phyloP scores from a whole-genome alignment of 371 early-diverging fungal genomes.

The Mortierella sp. region DNA sequence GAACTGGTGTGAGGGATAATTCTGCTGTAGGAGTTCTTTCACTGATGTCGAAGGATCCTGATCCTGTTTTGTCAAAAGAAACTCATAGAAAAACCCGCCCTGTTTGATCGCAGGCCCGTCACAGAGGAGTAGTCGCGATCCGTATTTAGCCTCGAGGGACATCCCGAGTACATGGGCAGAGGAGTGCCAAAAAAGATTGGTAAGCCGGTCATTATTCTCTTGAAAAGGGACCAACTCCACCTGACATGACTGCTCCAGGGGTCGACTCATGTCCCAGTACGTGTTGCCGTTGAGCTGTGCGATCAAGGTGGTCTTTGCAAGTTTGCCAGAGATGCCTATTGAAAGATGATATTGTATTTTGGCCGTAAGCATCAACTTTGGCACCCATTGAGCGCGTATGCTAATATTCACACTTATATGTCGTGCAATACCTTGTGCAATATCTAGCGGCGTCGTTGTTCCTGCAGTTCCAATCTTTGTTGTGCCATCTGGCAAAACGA shows the following conservation, averaged over 20 bases:
- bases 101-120: conserved; percentile 65
- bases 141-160: conserved; percentile 86
- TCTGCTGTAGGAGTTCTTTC: conserved; percentile 24
- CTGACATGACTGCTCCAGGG: conserved; percentile 83
- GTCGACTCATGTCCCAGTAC: conserved; percentile 93
- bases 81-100: conserved; percentile 58
- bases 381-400: no score
- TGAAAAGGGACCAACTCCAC: conserved; percentile 94
- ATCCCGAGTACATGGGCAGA: conserved; percentile 95
- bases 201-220: conserved; percentile 70
- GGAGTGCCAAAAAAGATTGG: conserved; percentile 92
- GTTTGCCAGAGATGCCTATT: conserved; percentile 57
- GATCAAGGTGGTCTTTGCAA: conserved; percentile 76
- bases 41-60: conserved; percentile 26
- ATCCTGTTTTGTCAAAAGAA: conserved; percentile 36
- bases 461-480: conserved; percentile 85
- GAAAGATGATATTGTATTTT: background rate
- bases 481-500: conserved; percentile 93
- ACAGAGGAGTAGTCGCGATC: conserved; percentile 92
- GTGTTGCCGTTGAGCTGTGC: conserved; percentile 80
- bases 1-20: conserved; percentile 44
- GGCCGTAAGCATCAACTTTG: no score
- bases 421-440: conserved; percentile 87
- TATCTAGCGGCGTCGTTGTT: conserved; percentile 94
- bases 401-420: no score